These are phyloP conservation scores for Melaleuca alternifolia DNA, from an alignment of 345 rosid genomes.

Conservation along the genomic window DNA sequence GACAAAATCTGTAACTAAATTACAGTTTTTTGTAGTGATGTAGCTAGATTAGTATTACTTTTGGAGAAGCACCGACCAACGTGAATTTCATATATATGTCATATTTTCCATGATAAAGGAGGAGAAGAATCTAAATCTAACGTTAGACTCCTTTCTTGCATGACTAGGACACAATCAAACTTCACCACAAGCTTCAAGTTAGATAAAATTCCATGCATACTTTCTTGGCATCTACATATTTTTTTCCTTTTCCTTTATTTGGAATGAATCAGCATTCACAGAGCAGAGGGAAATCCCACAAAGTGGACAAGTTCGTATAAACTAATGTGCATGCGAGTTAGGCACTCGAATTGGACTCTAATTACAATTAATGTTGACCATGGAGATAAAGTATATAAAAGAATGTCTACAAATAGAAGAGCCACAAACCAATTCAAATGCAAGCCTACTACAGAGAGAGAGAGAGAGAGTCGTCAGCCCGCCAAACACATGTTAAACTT, in stretches of 20 bases:
- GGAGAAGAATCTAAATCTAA: not conserved
- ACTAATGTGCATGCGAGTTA: not conserved
- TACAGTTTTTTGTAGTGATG: too few relatives aligned
- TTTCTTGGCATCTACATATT: not conserved
- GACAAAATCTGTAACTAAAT: too few relatives aligned
- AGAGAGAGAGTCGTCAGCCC: too few relatives aligned
- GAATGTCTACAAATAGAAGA: not conserved
- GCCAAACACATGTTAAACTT: too few relatives aligned
- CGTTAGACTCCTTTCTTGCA: not conserved
- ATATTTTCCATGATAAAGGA: not conserved
- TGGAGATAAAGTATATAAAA: not conserved
- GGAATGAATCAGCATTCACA: not conserved
- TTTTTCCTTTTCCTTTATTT: not conserved
- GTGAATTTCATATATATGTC: not conserved
- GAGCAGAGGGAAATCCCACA: not conserved
- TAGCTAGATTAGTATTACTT: not conserved
- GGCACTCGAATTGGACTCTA: not conserved
- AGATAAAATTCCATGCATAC: not conserved
- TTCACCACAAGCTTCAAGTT: not conserved
- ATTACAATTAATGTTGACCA: not conserved
- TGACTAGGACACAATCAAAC: not conserved
- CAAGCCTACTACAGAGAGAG: not conserved
- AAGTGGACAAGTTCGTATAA: not conserved
- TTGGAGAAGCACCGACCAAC: not conserved
- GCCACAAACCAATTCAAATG: not conserved